Percentiles rank a stretch among this genome's conserved stretches.
Evolutionary conservation across 345 rosid species (phyloP).

Genomic region (Noccaea bulbosa): DNA sequence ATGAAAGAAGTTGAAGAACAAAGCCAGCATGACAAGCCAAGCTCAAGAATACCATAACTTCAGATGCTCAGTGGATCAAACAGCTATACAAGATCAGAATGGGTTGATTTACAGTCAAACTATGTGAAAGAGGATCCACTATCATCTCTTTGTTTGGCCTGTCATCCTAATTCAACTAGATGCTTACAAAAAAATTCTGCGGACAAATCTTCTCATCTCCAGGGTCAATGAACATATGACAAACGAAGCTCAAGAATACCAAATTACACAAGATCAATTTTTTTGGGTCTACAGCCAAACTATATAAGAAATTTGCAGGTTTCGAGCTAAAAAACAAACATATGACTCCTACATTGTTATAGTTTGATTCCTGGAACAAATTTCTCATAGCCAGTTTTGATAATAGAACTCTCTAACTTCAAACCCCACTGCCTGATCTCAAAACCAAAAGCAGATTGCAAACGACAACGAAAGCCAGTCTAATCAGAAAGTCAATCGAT

Average conservation of each 20-base stretch:
- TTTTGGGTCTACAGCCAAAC: slow-evolving; percentile 7
- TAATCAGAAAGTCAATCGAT: slow-evolving; percentile 24
- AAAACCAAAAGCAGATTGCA: background rate
- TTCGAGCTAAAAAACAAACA: slow-evolving; percentile 26
- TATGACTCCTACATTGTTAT: slow-evolving; percentile 34
- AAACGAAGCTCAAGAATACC: background rate
- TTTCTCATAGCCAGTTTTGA: background rate
- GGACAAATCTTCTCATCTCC: too few species aligned
- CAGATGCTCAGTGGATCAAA: slow-evolving; percentile 6
- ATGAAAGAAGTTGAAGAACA: slow-evolving; percentile 14
- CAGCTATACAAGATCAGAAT: background rate
- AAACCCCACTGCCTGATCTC: background rate
- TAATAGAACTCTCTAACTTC: background rate
- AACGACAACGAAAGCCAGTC: slow-evolving; percentile 16
- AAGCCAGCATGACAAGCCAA: slow-evolving; percentile 18
- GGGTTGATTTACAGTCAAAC: background rate
- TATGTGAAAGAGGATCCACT: slow-evolving; percentile 1
- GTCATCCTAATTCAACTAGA: slow-evolving; percentile 3
- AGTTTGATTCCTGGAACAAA: slow-evolving; percentile 30
- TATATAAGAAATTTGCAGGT: background rate
- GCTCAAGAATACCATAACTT: slow-evolving; percentile 7
- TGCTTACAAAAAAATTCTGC: background rate
- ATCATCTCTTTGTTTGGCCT: slow-evolving; percentile 4
- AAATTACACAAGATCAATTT: background rate
- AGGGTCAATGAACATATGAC: background rate